A percentile compares a stretch with the other conserved stretches of the same genome.
Conservation (phyloP, 2,329 filamentous ascomycete genomes). For the Colletotrichum eleusines region DNA sequence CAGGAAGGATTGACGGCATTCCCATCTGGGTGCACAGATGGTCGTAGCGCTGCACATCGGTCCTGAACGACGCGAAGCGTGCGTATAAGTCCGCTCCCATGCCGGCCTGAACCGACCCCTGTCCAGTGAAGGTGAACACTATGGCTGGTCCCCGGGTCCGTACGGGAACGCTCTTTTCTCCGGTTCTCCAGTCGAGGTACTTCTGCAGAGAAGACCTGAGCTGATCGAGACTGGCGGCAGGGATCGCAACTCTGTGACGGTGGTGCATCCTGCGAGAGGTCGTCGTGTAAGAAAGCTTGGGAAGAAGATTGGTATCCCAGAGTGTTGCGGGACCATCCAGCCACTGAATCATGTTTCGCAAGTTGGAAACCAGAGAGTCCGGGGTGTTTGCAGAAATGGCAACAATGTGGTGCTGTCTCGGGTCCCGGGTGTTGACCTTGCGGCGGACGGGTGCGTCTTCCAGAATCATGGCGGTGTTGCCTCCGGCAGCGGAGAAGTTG, state of each 20-base stretch:
- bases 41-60: constrained; percentile 68
- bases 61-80: constrained; percentile 60
- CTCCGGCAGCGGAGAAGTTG: constrained; percentile 78
- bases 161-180: constrained; percentile 57
- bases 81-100: constrained; percentile 63
- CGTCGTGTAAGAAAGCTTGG: constrained; percentile 73
- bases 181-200: constrained; percentile 53
- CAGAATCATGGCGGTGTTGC: constrained; percentile 75
- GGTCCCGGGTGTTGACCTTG: constrained; percentile 52
- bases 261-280: constrained; percentile 73
- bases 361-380: constrained; percentile 68
- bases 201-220: constrained; percentile 47
- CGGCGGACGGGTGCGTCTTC: constrained; percentile 66
- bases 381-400: constrained; percentile 67
- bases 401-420: constrained; percentile 67
- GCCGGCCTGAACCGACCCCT: constrained; percentile 64
- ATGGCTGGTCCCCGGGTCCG: constrained; percentile 58
- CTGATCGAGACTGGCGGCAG: constrained; percentile 51
- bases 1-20: constrained; percentile 68
- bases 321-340: constrained; percentile 54
- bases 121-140: constrained; percentile 67
- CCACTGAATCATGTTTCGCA: constrained; percentile 63
- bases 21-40: constrained; percentile 62
- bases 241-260: constrained; percentile 55
- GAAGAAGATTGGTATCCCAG: constrained; percentile 64